Evolutionary conservation across 371 early-diverging fungal genomes (phyloP), one percentile per base, ranked within the genome.

Genomic region (Scutellospora calospora): DNA sequence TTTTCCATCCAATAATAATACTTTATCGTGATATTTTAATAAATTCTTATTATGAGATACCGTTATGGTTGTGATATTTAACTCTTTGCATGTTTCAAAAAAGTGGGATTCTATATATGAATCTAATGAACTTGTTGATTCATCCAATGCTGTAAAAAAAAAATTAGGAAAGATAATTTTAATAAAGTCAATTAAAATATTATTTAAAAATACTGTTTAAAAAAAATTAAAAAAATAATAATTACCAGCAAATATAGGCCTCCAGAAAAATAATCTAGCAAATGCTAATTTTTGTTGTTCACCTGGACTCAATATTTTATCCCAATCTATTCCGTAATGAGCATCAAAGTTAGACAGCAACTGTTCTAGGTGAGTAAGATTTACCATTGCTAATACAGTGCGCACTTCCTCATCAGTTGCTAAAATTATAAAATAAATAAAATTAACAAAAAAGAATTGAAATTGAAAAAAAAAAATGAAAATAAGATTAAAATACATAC

Each of bases 121-220:
- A 75, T 94, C 94, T 83, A 95, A 87, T 3, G 94, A 88, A 69
- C 94, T 90, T 4, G 94, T 93, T 45, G 93, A 88, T 81, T 95
- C 95, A 81, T 95, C 95, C 57, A 95, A 82, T 2, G 91, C 91
- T 89, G 81, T 45, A 14, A 27, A 62, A 55, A 52, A 76, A 45
- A 45, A 18, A 31, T 63, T 59, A 33, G 22, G 60, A 45, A 45
- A 9, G 6, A 11, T 11, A 45, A 45, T 11, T 45, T 11, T 45
- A 45, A 45, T 55, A 38, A 71, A 35, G n/a, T 33, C 35, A 16
- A 2, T 33, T 45, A 52, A 31, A 8, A 1, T 73, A 63, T 45
- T 59, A 76, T 49, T 25, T 63, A 62, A 38, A 80, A 52, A 72
- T 20, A 35, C 18, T 14, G 31, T 29, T 66, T 5, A 29, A n/a